Percentiles rank a stretch among this genome's conserved stretches.
Conservation (phyloP, 1,139 yeast genomes). For the Hyphopichia pseudoburtonii region DNA sequence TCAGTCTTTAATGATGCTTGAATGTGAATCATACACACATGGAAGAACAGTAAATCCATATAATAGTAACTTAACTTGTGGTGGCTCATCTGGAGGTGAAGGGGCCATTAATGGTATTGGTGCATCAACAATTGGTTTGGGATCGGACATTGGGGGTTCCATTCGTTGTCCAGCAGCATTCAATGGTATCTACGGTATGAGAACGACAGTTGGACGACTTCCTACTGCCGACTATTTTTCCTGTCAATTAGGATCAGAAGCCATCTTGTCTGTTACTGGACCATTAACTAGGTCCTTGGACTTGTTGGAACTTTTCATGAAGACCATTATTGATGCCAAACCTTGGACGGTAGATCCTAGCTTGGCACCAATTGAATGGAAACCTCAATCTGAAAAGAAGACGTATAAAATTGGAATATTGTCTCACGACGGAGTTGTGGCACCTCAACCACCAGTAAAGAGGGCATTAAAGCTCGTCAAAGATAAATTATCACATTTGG, state of each 20-base stretch:
- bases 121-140: slow-evolving; percentile 33
- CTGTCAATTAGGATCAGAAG: slow-evolving; percentile 29
- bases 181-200: slow-evolving; percentile 54
- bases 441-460: slow-evolving; percentile 20
- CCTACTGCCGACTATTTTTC: slow-evolving; percentile 19
- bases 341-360: slow-evolving; percentile 23
- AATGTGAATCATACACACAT: slow-evolving; percentile 12
- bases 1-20: slow-evolving; percentile 16
- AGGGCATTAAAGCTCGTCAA: slow-evolving; percentile 21
- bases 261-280: slow-evolving; percentile 46
- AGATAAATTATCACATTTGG: slow-evolving; percentile 11
- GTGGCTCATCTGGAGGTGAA: slow-evolving; percentile 30
- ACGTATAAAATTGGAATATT: slow-evolving; percentile 17
- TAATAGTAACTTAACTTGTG: slow-evolving; percentile 19
- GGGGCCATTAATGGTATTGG: slow-evolving; percentile 20
- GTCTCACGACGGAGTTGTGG: slow-evolving; percentile 16
- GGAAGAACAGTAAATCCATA: slow-evolving; percentile 24
- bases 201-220: slow-evolving; percentile 38
- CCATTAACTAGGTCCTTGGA: slow-evolving; percentile 38
- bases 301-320: slow-evolving; percentile 26
- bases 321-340: slow-evolving; percentile 21
- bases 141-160: slow-evolving; percentile 67
- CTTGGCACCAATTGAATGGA: slow-evolving; percentile 17
- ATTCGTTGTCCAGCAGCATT: slow-evolving; percentile 58
- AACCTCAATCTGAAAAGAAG: slow-evolving; percentile 10